These are phyloP conservation scores for Senna siamea DNA, from an alignment of 306 rosid species.

Conservation along the genomic window DNA sequence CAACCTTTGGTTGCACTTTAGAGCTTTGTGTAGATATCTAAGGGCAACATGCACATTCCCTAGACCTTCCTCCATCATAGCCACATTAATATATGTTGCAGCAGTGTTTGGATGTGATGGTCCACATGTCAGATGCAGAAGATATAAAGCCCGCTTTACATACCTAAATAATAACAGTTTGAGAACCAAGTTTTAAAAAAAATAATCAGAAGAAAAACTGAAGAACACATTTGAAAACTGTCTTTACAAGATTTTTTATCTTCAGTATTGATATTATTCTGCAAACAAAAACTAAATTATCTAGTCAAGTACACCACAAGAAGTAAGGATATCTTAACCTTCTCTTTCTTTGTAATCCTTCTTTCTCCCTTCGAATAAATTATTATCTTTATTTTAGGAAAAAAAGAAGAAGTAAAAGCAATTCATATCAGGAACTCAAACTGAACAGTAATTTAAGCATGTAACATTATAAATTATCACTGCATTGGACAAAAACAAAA, in stretches of 20 bases:
- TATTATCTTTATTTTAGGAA: slow-evolving; percentile 4
- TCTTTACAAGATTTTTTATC: slow-evolving; percentile 6
- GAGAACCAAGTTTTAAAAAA: slow-evolving; percentile 25
- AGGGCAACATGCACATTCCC: slow-evolving; percentile 98
- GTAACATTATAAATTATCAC: slow-evolving; percentile 26
- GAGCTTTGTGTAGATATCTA: slow-evolving; percentile 97
- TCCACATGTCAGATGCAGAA: slow-evolving; percentile 96
- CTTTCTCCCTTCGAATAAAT: slow-evolving; percentile 29
- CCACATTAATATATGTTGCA: slow-evolving; percentile 97
- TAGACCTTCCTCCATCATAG: slow-evolving; percentile 99
- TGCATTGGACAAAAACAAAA: slow-evolving; percentile 35
- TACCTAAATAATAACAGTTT: slow-evolving; percentile 62
- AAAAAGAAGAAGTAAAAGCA: not conserved
- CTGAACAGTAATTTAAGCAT: slow-evolving; percentile 7
- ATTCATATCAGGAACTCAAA: not conserved
- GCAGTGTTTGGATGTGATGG: slow-evolving; percentile 99
- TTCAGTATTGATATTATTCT: not conserved
- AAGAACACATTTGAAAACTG: not conserved
- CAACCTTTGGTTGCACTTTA: slow-evolving; percentile 91
- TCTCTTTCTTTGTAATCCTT: slow-evolving; percentile 21
- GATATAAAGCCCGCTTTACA: slow-evolving; percentile 96
- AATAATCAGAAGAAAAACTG: slow-evolving; percentile 31
- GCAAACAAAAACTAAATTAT: not conserved
- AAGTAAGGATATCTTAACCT: slow-evolving; percentile 8
- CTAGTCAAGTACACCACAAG: not conserved